These are phyloP conservation scores for Penicillium sp. DNA, from an alignment of 2,329 filamentous ascomycete species.

Conservation along the genomic window DNA sequence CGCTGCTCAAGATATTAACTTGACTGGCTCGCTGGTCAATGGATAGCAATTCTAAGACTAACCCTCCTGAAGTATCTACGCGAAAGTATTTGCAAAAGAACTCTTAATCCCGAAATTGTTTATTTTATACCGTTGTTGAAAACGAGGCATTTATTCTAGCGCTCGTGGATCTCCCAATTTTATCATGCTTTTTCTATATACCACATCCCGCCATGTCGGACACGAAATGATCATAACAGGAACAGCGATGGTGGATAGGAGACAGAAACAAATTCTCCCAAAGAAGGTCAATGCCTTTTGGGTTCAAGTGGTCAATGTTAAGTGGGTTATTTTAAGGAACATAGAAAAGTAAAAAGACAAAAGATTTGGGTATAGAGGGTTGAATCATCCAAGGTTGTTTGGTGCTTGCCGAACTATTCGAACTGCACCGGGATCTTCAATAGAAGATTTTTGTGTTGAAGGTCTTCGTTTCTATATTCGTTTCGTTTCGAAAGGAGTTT, in stretches of 20 bases:
- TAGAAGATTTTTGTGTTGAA: slow-evolving; percentile 23
- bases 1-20: neutral
- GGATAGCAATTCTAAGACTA: neutral
- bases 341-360: slow-evolving; percentile 12
- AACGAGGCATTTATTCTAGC: slow-evolving; percentile 16
- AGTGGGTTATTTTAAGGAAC: slow-evolving; percentile 20
- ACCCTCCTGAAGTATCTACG: neutral
- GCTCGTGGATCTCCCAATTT: neutral
- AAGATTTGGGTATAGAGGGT: slow-evolving; percentile 40
- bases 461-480: slow-evolving; percentile 20
- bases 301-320: slow-evolving; percentile 15
- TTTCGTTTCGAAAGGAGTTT: slow-evolving; percentile 7
- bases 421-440: slow-evolving; percentile 16
- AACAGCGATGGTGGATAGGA: slow-evolving; percentile 15
- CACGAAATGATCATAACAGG: neutral
- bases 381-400: slow-evolving; percentile 35
- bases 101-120: neutral
- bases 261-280: neutral
- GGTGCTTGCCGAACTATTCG: slow-evolving; percentile 14
- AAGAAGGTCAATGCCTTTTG: neutral
- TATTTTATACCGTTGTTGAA: slow-evolving; percentile 35
- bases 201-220: neutral
- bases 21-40: neutral
- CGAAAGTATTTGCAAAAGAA: neutral
- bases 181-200: neutral